Base-by-base conservation (phyloP, 2,329 filamentous ascomycete genomes). In the Penicillium sp. region DNA sequence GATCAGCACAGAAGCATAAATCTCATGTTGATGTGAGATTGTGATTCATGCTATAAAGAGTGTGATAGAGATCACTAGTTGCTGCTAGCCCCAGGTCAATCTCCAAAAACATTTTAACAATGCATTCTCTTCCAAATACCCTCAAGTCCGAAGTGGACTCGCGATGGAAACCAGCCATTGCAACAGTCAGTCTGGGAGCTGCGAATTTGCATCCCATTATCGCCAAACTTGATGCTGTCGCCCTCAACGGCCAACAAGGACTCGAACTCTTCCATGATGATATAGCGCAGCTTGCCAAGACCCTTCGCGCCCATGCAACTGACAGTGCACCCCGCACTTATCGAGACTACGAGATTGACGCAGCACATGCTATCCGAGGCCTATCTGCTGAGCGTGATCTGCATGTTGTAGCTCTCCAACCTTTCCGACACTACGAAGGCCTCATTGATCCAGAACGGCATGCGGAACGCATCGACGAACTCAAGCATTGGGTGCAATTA, bases 181-280 rank as follows among this genome's bases (percentile, higher is more conserved):
- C 66, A 9, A 68, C 66, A 1, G 60, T 68, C 19, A 66, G 63
- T 27, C 57, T 68, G 9, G 66, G 66, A 15, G 56, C 51, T 10
- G 59, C 60, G 1, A 19, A 60, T 47, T 46, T 67, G 6, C 66
- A 68, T 19, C 53, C 63, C 0, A 57, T 68, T 19, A 19, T 64
- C 4, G 51, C 64, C 7, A 75, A 75, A 55, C 64, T 75, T 31
- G 62, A 69, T 31, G 69, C 71, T 15, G 72, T 73, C 15, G 66
- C 71, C 7, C 27, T 45, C 19, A 68, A 70, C 27, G 72, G 72
- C n/a, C 72, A 90, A 69, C 73, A 81, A 37, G 87, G 81, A 19
- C 85, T 91, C 55, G 89, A 91, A 72, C 82, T 91, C 9, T 85
- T 85, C 1, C 88, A 90, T 75, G 86, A 87, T 0, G 88, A 91